Evolutionary conservation across 805 yeast species (phyloP), one percentile per base, ranked within the genome.

Genomic region (Cyberlindnera suaveolens): DNA sequence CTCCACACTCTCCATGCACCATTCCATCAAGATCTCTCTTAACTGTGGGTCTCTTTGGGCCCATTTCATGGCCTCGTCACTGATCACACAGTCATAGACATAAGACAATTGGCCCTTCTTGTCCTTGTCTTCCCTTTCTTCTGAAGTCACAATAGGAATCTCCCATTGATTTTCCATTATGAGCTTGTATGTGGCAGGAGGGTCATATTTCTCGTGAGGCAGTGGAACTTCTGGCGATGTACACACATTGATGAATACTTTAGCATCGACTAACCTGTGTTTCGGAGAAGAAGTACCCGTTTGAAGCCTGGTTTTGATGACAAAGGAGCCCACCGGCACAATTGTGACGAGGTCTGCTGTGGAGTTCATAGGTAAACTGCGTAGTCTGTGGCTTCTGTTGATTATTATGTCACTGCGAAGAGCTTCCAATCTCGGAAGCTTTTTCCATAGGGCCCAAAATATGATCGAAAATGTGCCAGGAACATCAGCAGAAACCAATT

Each of bases 1-100:
- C 58, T 87, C 96, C 3, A 85, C 78, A 10, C 89, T 75, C 56
- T 87, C 95, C 34, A 88, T 60, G 54, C 95, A 82, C 84, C 96
- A 87, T 57, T 87, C 96, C 6, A 84, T 74, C 39, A 86, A 58
- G 13, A 88, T 81, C 38, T 78, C 70, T 46, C 78, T 69, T 43
- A 88, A 68, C 40, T 84, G 84, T 1, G 64, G 51, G 49, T 81
- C 82, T 34, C 71, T 52, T 35, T 74, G 68, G 29, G 81, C 72
- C 82, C 90, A 81, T 35, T 67, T 64, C 65, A 81, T 71, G 39
- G 89, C 78, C 31, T 64, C 64, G 8, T 77, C 70, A 57, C 86
- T 80, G 45, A 88, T 74, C 38, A 90, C 80, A 61, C 96, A 89
- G 60, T 89, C 96, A 53, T 78, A 78, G 2, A 86, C 89, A 35